Base-by-base conservation (phyloP, 371 early-diverging fungal genomes). In the Mucor indicus region DNA sequence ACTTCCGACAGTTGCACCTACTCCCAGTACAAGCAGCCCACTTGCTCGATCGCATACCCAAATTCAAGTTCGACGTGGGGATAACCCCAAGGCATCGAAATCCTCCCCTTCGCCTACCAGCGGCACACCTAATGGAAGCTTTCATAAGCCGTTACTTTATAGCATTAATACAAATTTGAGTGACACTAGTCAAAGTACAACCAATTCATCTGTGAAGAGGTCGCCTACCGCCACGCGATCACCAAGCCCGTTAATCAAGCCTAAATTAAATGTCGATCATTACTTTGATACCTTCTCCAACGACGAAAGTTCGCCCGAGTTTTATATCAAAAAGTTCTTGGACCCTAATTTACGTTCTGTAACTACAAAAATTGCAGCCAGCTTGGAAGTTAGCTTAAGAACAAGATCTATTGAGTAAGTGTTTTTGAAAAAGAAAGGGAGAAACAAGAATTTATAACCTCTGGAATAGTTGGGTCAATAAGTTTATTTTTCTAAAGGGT, bases 401-500 rank as follows among this genome's bases (percentile, higher is more conserved):
- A 75, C 76, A 9, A 53, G 72, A 13, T 59, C 76, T 1, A 60
- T 75, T 16, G 63, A 67, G 72, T 75, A 65, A 64, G 44, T 52
- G 22, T 40, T 10, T 24, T 31, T n/a, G n/a, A n/a, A n/a, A n/a
- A n/a, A n/a, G n/a, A n/a, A n/a, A n/a, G n/a, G n/a, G n/a, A n/a
- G n/a, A n/a, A n/a, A n/a, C n/a, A n/a, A n/a, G n/a, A n/a, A n/a
- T n/a, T n/a, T n/a, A n/a, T n/a, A n/a, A n/a, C 30, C 30, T 29
- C 27, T 19, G 17, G 1, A 9, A 6, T 53, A 75, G 75, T 23
- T 75, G 75, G 75, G 62, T 75, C 0, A 32, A 39, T 25, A 61
- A 67, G 13, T 89, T 87, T 62, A 79, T 89, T 25, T 75, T 85
- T 42, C 66, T 81, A 11, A 81, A 83, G 53, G 89, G 89, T 0